A percentile compares a stretch with the other conserved stretches of the same genome.
Evolutionary conservation across 23 red algal species (phyloP).

Genomic region (Cyanidioschyzon merolae): DNA sequence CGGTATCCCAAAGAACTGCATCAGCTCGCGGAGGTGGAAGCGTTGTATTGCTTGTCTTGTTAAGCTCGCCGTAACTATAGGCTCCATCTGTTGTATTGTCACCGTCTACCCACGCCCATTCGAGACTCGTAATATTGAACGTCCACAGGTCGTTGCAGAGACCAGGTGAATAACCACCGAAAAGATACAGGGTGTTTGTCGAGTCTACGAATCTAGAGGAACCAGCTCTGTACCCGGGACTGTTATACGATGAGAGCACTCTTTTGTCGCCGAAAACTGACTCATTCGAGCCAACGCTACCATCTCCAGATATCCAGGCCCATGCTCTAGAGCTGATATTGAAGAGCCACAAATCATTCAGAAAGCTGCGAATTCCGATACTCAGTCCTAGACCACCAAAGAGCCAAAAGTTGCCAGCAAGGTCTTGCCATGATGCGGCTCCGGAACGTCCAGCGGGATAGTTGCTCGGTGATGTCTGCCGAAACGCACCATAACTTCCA

Average conservation of each 20-base stretch:
- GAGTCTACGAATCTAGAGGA: neutral
- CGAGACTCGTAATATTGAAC: neutral
- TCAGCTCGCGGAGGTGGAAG: neutral
- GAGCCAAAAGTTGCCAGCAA: neutral
- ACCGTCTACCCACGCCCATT: neutral
- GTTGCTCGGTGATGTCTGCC: neutral
- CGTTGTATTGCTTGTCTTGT: neutral
- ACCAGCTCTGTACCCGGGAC: neutral
- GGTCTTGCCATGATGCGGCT: neutral
- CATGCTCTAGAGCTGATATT: neutral
- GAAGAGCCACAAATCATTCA: neutral
- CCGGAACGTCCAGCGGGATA: neutral
- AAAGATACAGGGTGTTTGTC: neutral
- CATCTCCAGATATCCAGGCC: neutral
- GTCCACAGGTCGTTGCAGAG: neutral
- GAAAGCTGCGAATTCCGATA: neutral
- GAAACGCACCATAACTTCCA: neutral
- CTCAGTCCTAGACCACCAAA: neutral
- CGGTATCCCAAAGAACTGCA: neutral
- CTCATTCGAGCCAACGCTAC: neutral
- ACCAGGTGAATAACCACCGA: neutral
- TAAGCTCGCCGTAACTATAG: neutral
- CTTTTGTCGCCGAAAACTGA: neutral
- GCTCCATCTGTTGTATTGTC: neutral
- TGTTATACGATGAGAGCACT: neutral